Conservation (phyloP, 305 asterid species). For the Coffea humblotiana region DNA sequence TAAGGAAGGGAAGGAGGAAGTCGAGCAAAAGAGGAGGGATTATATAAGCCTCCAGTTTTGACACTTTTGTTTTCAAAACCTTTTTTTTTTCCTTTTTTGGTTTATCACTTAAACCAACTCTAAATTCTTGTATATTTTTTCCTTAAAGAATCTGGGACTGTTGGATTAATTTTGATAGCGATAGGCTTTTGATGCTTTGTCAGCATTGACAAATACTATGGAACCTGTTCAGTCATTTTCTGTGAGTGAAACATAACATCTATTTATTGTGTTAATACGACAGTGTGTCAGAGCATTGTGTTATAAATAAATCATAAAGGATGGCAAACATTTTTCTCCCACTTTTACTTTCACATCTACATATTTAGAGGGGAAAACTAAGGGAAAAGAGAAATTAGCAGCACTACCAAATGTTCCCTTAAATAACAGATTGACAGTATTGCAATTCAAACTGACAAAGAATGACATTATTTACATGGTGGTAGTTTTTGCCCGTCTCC, state of each 20-base stretch:
- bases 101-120: background rate
- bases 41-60: background rate
- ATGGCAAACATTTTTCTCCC: background rate
- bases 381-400: background rate
- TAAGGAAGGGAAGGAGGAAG: background rate
- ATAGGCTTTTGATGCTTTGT: background rate
- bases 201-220: background rate
- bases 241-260: background rate
- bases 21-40: background rate
- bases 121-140: background rate
- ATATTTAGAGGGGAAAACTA: background rate
- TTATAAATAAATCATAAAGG: background rate
- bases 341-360: background rate
- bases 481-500: background rate
- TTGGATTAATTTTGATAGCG: background rate
- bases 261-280: background rate
- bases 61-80: background rate
- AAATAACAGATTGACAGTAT: background rate
- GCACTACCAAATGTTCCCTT: background rate
- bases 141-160: background rate
- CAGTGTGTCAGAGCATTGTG: background rate
- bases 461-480: background rate
- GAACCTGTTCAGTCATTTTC: background rate
- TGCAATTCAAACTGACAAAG: background rate
- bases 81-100: background rate